Percentiles rank a stretch among this genome's conserved stretches.
phyloP scores from a whole-genome alignment of 805 yeast genomes.

The Candida manassasensis region DNA sequence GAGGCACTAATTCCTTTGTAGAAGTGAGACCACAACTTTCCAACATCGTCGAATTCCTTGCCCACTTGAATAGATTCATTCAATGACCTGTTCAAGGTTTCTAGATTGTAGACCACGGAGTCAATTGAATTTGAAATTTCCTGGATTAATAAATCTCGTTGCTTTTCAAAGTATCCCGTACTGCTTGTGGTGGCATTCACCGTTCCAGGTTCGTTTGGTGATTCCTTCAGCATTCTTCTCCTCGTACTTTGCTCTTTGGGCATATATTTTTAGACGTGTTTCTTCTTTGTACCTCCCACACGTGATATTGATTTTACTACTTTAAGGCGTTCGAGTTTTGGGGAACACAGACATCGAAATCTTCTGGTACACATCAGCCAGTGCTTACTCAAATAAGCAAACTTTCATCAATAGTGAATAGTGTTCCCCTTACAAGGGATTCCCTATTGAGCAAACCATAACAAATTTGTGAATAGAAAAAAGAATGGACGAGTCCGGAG shows the following conservation, averaged over 20 bases:
- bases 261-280: background rate
- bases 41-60: conserved; percentile 67
- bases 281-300: too few species aligned
- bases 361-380: too few species aligned
- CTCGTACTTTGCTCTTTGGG: background rate
- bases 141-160: conserved; percentile 52
- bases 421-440: too few species aligned
- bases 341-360: too few species aligned
- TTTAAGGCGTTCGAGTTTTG: too few species aligned
- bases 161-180: conserved; percentile 47
- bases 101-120: conserved; percentile 58
- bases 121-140: conserved; percentile 58
- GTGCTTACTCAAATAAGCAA: too few species aligned
- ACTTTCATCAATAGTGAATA: too few species aligned
- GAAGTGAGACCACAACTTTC: conserved; percentile 66
- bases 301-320: too few species aligned
- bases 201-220: background rate
- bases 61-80: conserved; percentile 70
- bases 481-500: conserved; percentile 35
- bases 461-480: too few species aligned
- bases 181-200: background rate
- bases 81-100: conserved; percentile 61
- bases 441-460: too few species aligned
- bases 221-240: conserved; percentile 2
- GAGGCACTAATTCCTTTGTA: conserved; percentile 58